Evolutionary conservation across 257 asterid genomes (phyloP).

Genomic region (Solanum chiquidenum): DNA sequence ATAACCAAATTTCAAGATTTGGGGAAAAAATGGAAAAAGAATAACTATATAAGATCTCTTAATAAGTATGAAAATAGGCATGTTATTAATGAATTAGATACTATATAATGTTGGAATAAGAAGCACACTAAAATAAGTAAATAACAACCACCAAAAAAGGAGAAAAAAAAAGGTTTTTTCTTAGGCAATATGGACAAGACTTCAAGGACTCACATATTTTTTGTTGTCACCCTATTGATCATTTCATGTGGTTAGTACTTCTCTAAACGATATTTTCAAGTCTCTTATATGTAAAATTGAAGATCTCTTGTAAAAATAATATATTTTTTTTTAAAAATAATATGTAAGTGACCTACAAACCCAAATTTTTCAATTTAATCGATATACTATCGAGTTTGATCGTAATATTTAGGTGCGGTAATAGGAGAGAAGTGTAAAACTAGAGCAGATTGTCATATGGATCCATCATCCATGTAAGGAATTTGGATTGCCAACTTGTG

Average conservation of each 20-base stretch:
- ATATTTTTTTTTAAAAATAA: not conserved
- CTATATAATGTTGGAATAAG: not conserved
- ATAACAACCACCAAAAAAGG: not conserved
- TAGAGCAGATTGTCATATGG: not conserved
- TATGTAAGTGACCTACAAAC: not conserved
- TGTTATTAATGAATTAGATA: not conserved
- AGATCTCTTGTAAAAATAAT: not conserved
- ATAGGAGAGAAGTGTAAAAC: not conserved
- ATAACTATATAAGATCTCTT: not conserved
- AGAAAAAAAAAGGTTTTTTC: not conserved
- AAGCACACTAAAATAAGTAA: not conserved
- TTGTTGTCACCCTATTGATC: not conserved
- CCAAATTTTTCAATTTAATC: not conserved
- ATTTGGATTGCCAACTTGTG: not conserved
- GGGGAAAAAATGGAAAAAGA: not conserved
- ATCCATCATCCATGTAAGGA: not conserved
- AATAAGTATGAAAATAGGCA: not conserved
- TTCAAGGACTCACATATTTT: not conserved
- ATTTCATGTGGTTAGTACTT: not conserved
- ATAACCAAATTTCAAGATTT: not conserved
- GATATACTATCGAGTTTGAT: not conserved
- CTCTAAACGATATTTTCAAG: fast-evolving
- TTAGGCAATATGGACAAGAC: not conserved
- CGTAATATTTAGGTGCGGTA: not conserved
- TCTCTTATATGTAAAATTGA: not conserved